Percentiles rank a stretch among this genome's conserved stretches.
These are phyloP conservation scores for Kodamaea nitidulidarum DNA, from an alignment of 805 yeast species.

Conservation along the genomic window DNA sequence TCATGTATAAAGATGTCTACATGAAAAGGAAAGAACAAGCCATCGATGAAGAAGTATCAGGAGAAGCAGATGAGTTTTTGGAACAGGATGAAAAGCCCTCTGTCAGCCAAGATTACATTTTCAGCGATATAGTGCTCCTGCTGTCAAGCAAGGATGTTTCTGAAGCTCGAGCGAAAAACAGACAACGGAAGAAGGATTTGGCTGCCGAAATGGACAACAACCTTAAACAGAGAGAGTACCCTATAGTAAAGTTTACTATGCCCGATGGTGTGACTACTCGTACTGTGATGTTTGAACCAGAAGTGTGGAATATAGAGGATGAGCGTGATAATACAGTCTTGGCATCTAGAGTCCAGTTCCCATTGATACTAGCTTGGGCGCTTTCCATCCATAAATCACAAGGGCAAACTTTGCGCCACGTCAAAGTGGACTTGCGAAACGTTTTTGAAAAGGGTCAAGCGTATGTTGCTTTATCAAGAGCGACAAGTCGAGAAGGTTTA, in stretches of 20 bases:
- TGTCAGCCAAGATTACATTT: constrained; percentile 10
- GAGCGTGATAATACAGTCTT: constrained; percentile 55
- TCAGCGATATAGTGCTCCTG: constrained; percentile 4
- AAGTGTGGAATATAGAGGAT: constrained; percentile 76
- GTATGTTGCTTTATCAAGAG: constrained; percentile 92
- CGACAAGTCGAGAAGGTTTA: constrained; percentile 75
- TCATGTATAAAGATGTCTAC: constrained; percentile 41
- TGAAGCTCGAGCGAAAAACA: constrained; percentile 29
- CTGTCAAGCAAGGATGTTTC: constrained; percentile 5
- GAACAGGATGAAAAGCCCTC: constrained; percentile 6
- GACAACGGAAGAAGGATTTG: constrained; percentile 46
- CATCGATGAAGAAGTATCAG: not conserved
- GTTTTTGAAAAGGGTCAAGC: constrained; percentile 93
- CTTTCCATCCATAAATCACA: constrained; percentile 93
- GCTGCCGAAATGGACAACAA: constrained; percentile 39
- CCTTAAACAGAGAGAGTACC: constrained; percentile 51
- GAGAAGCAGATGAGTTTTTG: constrained; percentile 3
- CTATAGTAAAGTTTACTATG: constrained; percentile 71
- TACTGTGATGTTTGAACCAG: constrained; percentile 77
- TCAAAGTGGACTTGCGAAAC: constrained; percentile 68
- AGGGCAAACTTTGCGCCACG: constrained; percentile 80
- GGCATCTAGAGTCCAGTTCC: constrained; percentile 76
- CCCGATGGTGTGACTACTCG: constrained; percentile 66
- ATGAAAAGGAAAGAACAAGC: constrained; percentile 17
- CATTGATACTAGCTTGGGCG: constrained; percentile 94